phyloP scores from a whole-genome alignment of 2,329 filamentous ascomycete genomes.

The Lasiodiplodia hormozganensis region DNA sequence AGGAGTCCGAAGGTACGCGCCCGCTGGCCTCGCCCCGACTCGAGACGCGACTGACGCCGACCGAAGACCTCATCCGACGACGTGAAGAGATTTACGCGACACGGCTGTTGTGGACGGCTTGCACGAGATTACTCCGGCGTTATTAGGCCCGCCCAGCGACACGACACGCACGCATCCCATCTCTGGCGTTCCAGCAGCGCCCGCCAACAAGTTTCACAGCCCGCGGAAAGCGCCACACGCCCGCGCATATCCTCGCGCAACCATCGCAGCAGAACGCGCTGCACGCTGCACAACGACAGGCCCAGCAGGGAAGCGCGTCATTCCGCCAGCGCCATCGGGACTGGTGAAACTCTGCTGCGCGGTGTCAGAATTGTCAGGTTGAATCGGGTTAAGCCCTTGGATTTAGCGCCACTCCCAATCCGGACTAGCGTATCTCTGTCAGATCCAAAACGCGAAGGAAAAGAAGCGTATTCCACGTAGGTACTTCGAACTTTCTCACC shows the following conservation, averaged over 20 bases:
- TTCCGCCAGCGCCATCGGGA: slow-evolving; percentile 28
- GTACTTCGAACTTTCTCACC: slow-evolving; percentile 31
- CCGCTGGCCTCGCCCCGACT: slow-evolving; percentile 18
- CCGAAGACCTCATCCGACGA: slow-evolving; percentile 18
- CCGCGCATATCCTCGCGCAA: slow-evolving; percentile 8
- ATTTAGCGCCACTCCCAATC: slow-evolving; percentile 28
- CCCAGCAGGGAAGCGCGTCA: background rate
- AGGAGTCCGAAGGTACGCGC: slow-evolving; percentile 33
- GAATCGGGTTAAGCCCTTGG: slow-evolving; percentile 28
- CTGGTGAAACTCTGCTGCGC: slow-evolving; percentile 29
- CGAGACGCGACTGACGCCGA: slow-evolving; percentile 23
- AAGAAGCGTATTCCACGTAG: slow-evolving; percentile 31
- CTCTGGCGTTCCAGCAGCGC: slow-evolving; percentile 15
- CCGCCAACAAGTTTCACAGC: slow-evolving; percentile 18
- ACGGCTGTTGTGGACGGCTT: slow-evolving; percentile 27
- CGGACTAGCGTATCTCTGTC: slow-evolving; percentile 28
- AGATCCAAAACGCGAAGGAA: slow-evolving; percentile 31
- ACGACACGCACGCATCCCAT: slow-evolving; percentile 3
- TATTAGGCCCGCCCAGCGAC: slow-evolving; percentile 27
- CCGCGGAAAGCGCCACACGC: slow-evolving; percentile 11
- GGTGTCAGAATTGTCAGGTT: slow-evolving; percentile 30
- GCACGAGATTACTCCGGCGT: slow-evolving; percentile 26
- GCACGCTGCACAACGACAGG: slow-evolving; percentile 16
- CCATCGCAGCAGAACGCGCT: slow-evolving; percentile 24
- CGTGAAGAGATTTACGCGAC: slow-evolving; percentile 29